Evolutionary conservation across 2,329 filamentous ascomycete species (phyloP).

Genomic region (Stachybotrys elegans): DNA sequence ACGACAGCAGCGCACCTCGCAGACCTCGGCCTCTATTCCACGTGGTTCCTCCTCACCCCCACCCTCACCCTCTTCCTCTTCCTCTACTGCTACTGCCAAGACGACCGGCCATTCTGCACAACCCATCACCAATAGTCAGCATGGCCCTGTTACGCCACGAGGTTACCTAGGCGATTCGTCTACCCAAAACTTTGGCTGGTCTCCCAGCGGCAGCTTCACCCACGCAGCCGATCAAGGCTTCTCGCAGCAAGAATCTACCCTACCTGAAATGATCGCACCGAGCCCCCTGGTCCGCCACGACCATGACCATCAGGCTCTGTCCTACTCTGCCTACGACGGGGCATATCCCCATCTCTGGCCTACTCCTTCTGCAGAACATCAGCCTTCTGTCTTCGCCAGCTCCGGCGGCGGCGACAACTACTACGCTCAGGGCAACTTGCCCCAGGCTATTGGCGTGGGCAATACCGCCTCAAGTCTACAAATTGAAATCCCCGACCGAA

Average conservation of each 20-base stretch:
- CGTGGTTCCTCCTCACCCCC: neutral
- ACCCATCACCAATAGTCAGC: neutral
- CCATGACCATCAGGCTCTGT: slow-evolving; percentile 6
- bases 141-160: neutral
- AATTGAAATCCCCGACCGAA: slow-evolving; percentile 14
- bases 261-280: slow-evolving; percentile 1
- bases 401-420: too few relatives aligned
- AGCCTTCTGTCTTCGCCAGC: slow-evolving; percentile 27
- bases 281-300: neutral
- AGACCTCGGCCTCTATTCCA: neutral
- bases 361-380: slow-evolving; percentile 30
- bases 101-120: too few relatives aligned
- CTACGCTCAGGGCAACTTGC: too few relatives aligned
- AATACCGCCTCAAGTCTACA: too few relatives aligned
- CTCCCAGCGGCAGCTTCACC: neutral
- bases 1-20: too few relatives aligned
- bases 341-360: slow-evolving; percentile 20
- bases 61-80: neutral
- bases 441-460: too few relatives aligned
- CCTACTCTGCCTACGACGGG: slow-evolving; percentile 16
- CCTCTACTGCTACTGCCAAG: neutral
- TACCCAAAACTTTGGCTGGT: neutral
- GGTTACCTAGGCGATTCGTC: neutral
- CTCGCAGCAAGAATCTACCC: neutral
- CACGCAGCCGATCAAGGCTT: neutral